Percentiles rank a stretch among this genome's conserved stretches.
Conservation (phyloP, 495 filamentous ascomycete genomes). For the Talaromyces trachyspermus region DNA sequence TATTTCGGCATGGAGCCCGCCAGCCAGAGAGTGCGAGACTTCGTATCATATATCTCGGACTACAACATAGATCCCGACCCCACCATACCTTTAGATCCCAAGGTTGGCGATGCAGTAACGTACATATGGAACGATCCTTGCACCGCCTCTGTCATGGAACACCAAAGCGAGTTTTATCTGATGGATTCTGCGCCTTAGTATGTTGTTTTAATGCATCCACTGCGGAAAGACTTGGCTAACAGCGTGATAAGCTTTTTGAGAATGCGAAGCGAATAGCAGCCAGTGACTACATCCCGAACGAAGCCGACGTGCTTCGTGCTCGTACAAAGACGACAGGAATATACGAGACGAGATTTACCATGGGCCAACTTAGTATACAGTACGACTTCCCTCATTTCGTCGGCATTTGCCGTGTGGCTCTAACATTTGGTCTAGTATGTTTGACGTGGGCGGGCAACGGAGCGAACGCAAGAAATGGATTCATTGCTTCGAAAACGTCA, state of each 20-base stretch:
- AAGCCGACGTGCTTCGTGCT: conserved; percentile 88
- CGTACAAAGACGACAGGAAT: conserved; percentile 99
- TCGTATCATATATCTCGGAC: conserved; percentile 71
- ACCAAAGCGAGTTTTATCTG: conserved; percentile 94
- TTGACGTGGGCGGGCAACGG: conserved; percentile 94
- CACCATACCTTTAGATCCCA: conserved; percentile 66
- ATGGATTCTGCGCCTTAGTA: conserved; percentile 99
- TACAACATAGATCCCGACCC: conserved; percentile 89
- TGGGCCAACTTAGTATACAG: conserved; percentile 99
- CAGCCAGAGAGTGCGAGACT: conserved; percentile 60
- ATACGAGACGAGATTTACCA: conserved; percentile 95
- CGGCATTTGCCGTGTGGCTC: conserved; percentile 1
- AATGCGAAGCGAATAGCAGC: conserved; percentile 81
- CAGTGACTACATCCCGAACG: conserved; percentile 78
- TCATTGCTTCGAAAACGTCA: conserved; percentile 99
- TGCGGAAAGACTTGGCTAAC: conserved; percentile 12
- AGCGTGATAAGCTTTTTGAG: conserved; percentile 75
- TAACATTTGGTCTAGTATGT: conserved; percentile 64
- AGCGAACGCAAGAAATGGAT: conserved; percentile 99
- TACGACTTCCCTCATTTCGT: conserved; percentile 40
- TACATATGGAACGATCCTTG: conserved; percentile 86
- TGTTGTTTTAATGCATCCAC: neutral
- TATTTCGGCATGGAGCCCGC: conserved; percentile 77
- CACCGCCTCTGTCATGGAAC: conserved; percentile 78
- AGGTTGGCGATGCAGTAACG: conserved; percentile 74